Base-by-base conservation (phyloP, 2,329 filamentous ascomycete genomes). In the Aspergillus proliferans region DNA sequence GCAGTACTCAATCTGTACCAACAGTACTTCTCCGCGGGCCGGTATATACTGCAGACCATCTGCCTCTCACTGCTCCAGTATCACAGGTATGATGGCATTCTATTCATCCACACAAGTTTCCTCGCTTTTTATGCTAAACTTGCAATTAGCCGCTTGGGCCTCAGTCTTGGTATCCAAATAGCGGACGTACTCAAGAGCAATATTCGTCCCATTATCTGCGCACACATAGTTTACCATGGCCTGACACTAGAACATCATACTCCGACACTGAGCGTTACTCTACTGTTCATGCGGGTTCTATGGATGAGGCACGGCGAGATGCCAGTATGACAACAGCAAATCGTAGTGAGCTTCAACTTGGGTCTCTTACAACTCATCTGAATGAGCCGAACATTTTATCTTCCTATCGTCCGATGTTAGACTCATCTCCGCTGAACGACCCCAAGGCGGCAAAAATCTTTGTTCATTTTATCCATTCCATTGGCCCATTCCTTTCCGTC, bases 401-500 rank as follows among this genome's bases (percentile, higher is more conserved):
- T 12, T 82, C 79, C 2, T 90, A 91, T 58, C 76, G 78, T 38
- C 85, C 86, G 4, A 81, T 82, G 1, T 78, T 82, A 3, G 71
- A 77, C 19, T 81, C 81, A 28, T 85, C 85, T 36, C 91, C 93
- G 28, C 73, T 96, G 24, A 87, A 84, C 57, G 89, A 96, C 55
- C 80, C 83, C 2, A 84, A 86, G 54, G 92, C 88, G 9, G 85
- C 88, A 12, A 80, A 85, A 26, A 84, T 95, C 6, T 97, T 97
- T 66, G 86, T 86, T 66, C 90, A 97, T 68, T 97, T 96, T 66
- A 83, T 97, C 43, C 86, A 89, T 57, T 86, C 93, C 6, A 95
- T 90, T 2, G 91, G 86, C 0, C 88, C 90, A 1, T 87, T 82
- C 56, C 81, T 97, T 63, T 95, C 91, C 1, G 79, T 95, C 24